Evolutionary conservation across 2,329 filamentous ascomycete species (phyloP), one percentile per base, ranked within the genome.

Genomic region (Exophiala viscosa): DNA sequence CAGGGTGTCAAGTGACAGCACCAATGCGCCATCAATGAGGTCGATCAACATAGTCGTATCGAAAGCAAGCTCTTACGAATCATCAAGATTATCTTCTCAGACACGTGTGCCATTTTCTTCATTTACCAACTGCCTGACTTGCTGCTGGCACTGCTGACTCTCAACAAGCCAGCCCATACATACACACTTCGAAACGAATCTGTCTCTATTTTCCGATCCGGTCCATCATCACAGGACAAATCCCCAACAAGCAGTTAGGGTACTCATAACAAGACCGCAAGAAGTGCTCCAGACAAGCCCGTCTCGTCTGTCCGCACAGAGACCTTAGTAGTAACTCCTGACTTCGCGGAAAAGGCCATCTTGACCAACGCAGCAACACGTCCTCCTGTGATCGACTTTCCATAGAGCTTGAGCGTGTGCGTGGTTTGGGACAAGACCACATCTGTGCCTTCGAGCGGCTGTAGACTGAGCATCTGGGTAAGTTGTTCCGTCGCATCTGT

Each of bases 271-370:
- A 59, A 49, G 14, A 47, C 52, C 7, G 45, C 40, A 34, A 56
- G 33, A 11, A 59, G 38, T 2, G 53, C 53, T 5, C 40, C 80
- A 57, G 93, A 90, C 66, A 99, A 84, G 50, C 89, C 89, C 68
- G 93, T 89, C 73, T 99, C 93, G 71, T 99, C 93, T 69, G 87
- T 88, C 67, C 93, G 82, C 56, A 92, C 88, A 47, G 86, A 88
- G 64, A 99, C 90, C 82, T 97, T 97, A 66, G 92, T 95, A 53
- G 93, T 96, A 20, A 97, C 90, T 47, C 93, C 93, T 45, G 86
- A 86, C 80, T 95, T 96, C 65, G 87, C 84, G 57, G 89, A 95
- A 73, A 84, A 96, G 1, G 91, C 93, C 91, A 99, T 96, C 72
- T 90, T 83, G 60, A 97, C 84, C 60, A 83, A 85, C 55, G 87